phyloP scores from a whole-genome alignment of 140 eudicot genomes.

The Bidens hawaiensis region DNA sequence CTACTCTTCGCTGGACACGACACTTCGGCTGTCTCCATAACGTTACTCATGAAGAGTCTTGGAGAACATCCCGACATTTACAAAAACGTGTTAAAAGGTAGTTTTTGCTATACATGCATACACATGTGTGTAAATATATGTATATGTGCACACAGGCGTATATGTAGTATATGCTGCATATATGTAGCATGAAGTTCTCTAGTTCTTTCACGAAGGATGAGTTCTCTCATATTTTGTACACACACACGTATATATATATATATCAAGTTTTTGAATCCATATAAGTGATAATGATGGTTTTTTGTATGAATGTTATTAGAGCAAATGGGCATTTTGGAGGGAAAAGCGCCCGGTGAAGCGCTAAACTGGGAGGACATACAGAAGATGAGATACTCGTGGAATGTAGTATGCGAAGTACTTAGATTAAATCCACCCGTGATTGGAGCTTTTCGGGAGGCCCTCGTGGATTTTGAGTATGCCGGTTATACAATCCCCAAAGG shows the following conservation, averaged over 20 bases:
- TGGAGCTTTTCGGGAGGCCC: slow-evolving; percentile 56
- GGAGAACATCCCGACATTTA: slow-evolving; percentile 54
- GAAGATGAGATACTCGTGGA: slow-evolving; percentile 80
- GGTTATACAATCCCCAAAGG: slow-evolving; percentile 67
- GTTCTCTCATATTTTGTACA: too few species aligned
- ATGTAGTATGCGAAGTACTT: slow-evolving; percentile 49
- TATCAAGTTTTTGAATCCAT: background rate
- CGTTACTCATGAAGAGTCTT: slow-evolving; percentile 53
- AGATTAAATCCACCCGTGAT: slow-evolving; percentile 41
- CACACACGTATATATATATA: too few species aligned
- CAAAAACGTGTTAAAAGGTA: slow-evolving; percentile 38
- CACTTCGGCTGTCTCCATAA: slow-evolving; percentile 48
- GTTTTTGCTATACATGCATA: slow-evolving; percentile 11
- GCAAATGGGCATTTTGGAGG: slow-evolving; percentile 39
- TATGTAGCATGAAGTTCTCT: too few species aligned
- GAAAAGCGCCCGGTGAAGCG: slow-evolving; percentile 33
- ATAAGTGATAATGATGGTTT: background rate
- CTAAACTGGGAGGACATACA: slow-evolving; percentile 66
- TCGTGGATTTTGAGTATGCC: slow-evolving; percentile 48
- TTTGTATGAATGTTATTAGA: slow-evolving; percentile 24
- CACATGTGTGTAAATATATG: background rate
- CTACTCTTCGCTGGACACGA: slow-evolving; percentile 69
- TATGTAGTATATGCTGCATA: too few species aligned
- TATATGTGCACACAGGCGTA: too few species aligned
- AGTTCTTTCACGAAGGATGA: too few species aligned